Base-by-base conservation (phyloP, 805 yeast genomes). In the Sugiyamaella marilandica region DNA sequence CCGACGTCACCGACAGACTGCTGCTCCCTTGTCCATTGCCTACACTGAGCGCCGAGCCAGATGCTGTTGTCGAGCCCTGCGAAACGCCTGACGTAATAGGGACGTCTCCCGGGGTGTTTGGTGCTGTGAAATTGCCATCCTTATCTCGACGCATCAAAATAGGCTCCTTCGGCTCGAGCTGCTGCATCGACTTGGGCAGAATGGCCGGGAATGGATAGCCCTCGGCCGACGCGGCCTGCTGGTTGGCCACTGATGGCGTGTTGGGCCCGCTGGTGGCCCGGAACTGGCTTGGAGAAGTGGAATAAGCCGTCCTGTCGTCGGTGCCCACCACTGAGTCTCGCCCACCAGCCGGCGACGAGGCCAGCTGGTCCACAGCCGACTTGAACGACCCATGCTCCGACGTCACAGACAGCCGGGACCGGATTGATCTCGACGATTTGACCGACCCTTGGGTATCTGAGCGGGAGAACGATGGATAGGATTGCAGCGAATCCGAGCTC, bases 141-240 rank as follows among this genome's bases (percentile, higher is more conserved):
- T 75, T 74, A 57, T 76, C 75, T 57, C 81, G 68, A 50, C 81
- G 74, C 58, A 83, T 74, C 59, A 86, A 74, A 54, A 86, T 86
- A 2, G 94, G 91, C 50, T 82, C 82, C 61, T 81, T 84, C 16
- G 94, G 92, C 59, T 78, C 85, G 54, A 82, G 72, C 57, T 80
- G 82, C 34, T 78, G 72, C 90, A 85, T 83, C 36, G 87, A 81
- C 14, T 85, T 82, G 14, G 89, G 88, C 51, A 83, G 69, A 34
- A 44, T 33, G 26, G 64, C 52, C 36, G 63, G 63, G 47, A 63
- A 62, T 31, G 64, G 64, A 41, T 62, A 62, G 8, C 59, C 57
- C 41, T 56, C 55, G 18, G 18, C 33, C 1, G 41, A 21, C 8
- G 47, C 13, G 3, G 41, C 10, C 41, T 14, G 19, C 47, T 10